Evolutionary conservation across 2,329 filamentous ascomycete genomes (phyloP).

Genomic region (Fusarium succisae): DNA sequence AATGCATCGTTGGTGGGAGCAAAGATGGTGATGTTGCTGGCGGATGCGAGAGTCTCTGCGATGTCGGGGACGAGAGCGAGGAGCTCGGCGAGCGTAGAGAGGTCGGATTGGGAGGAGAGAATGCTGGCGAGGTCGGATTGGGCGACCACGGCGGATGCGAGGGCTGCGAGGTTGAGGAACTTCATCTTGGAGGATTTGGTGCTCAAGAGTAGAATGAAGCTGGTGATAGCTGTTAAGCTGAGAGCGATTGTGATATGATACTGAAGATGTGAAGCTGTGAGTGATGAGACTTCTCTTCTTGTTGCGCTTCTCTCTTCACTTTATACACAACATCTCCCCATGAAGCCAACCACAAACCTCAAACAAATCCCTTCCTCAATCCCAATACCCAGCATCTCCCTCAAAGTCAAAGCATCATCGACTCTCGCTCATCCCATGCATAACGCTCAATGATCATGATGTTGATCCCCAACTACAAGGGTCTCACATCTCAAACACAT

Average conservation of each 20-base stretch:
- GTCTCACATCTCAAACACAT: neutral
- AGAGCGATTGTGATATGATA: neutral
- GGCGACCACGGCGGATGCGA: constrained; percentile 24
- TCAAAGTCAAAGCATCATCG: constrained; percentile 26
- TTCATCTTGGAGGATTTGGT: constrained; percentile 9
- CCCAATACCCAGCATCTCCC: neutral
- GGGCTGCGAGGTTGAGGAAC: constrained; percentile 17
- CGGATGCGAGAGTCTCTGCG: constrained; percentile 44
- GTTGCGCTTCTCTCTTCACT: neutral
- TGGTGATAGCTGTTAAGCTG: neutral
- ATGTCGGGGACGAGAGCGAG: constrained; percentile 36
- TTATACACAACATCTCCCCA: constrained; percentile 12
- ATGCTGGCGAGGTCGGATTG: constrained; percentile 27
- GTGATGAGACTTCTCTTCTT: neutral
- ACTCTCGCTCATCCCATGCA: constrained; percentile 3
- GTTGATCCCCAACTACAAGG: neutral
- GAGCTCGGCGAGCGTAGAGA: constrained; percentile 28
- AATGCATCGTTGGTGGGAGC: constrained; percentile 51
- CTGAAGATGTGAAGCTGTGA: neutral
- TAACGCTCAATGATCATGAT: neutral
- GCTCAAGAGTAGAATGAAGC: neutral
- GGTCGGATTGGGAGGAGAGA: constrained; percentile 29
- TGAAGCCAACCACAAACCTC: neutral
- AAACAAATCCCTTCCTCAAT: neutral
- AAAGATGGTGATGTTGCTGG: constrained; percentile 48